Evolutionary conservation across 495 filamentous ascomycete genomes (phyloP).

Genomic region (Choiromyces venosus): DNA sequence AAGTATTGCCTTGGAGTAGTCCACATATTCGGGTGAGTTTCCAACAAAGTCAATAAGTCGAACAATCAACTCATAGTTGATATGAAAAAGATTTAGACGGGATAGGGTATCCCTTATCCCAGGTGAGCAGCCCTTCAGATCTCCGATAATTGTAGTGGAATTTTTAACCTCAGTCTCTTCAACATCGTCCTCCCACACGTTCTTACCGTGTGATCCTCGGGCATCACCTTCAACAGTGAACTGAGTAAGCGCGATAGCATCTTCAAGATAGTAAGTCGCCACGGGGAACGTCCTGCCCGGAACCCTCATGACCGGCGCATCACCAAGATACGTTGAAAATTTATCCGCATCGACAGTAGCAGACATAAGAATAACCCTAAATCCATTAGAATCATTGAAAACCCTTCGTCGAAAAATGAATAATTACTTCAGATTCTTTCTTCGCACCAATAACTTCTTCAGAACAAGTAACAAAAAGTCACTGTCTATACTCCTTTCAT

Average conservation of each 20-base stretch:
- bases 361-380: slow-evolving; percentile 82
- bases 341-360: slow-evolving; percentile 87
- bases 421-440: slow-evolving; percentile 60
- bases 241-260: slow-evolving; percentile 76
- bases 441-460: slow-evolving; percentile 64
- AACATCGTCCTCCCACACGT: slow-evolving; percentile 54
- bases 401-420: neutral
- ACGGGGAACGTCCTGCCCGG: slow-evolving; percentile 94
- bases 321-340: slow-evolving; percentile 79
- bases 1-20: slow-evolving; percentile 82
- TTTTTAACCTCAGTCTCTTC: slow-evolving; percentile 48
- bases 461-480: slow-evolving; percentile 91
- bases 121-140: slow-evolving; percentile 64
- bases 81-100: slow-evolving; percentile 76
- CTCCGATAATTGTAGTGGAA: slow-evolving; percentile 44
- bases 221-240: slow-evolving; percentile 56
- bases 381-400: slow-evolving; percentile 13
- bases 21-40: slow-evolving; percentile 54
- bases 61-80: slow-evolving; percentile 77
- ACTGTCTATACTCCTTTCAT: slow-evolving; percentile 90
- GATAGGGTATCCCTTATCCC: slow-evolving; percentile 66
- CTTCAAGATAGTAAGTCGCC: slow-evolving; percentile 77
- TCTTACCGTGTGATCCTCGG: slow-evolving; percentile 45
- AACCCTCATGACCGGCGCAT: slow-evolving; percentile 78
- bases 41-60: slow-evolving; percentile 68